These are phyloP conservation scores for Wilcoxina mikolae DNA, from an alignment of 495 filamentous ascomycete genomes.

Conservation along the genomic window DNA sequence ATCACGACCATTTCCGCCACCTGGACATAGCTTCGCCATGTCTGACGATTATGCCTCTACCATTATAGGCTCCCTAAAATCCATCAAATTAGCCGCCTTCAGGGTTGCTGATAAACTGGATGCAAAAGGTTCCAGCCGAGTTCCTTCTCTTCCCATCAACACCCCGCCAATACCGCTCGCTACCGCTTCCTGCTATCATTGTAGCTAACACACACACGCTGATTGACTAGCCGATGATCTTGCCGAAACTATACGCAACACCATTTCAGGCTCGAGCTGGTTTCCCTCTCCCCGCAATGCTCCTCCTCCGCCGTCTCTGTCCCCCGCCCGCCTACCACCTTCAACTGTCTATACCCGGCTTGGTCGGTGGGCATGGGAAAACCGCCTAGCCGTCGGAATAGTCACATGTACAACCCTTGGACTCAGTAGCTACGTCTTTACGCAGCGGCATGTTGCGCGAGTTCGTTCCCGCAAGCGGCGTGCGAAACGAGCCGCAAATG, in stretches of 20 bases:
- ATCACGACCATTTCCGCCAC: too few relatives aligned
- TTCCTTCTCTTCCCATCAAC: not conserved
- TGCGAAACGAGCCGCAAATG: constrained; percentile 62
- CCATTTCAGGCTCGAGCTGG: not conserved
- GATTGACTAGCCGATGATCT: not conserved
- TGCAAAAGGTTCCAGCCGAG: not conserved
- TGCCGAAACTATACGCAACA: constrained; percentile 1
- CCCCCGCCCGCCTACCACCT: not conserved
- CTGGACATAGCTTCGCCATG: too few relatives aligned
- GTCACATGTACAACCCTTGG: not conserved
- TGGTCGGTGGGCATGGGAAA: not conserved
- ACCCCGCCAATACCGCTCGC: too few relatives aligned
- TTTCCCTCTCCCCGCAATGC: constrained; percentile 4
- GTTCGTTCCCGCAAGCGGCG: constrained; percentile 40
- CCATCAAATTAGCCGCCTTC: not conserved
- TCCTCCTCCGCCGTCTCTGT: not conserved
- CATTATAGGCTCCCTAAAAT: not conserved
- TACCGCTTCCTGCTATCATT: not conserved
- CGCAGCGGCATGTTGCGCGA: not conserved
- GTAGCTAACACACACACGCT: not conserved
- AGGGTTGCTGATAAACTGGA: constrained; percentile 3
- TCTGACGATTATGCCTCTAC: not conserved
- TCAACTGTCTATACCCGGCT: not conserved
- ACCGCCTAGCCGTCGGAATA: not conserved
- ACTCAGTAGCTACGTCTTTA: not conserved